Conservation (phyloP, 1,284 basidiomycete species). For the Heterobasidion occidentale region DNA sequence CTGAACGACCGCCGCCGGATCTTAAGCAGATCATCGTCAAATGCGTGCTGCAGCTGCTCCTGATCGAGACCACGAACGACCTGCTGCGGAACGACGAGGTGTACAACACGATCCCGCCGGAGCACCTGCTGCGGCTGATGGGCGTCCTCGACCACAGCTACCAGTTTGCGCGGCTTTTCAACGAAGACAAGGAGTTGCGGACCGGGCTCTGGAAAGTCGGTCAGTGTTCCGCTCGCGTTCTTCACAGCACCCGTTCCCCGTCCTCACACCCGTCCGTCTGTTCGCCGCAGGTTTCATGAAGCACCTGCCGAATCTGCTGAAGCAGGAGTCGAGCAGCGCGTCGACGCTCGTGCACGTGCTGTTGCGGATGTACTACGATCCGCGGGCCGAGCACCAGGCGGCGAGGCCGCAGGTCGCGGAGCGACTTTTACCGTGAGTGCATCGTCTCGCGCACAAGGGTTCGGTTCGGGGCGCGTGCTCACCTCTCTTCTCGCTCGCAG, state of each 20-base stretch:
- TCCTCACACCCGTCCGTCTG: neutral
- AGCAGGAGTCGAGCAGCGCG: conserved; percentile 97
- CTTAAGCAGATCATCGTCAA: conserved; percentile 99
- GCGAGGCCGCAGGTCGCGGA: conserved; percentile 81
- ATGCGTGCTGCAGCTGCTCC: conserved; percentile 94
- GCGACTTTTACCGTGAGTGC: conserved; percentile 81
- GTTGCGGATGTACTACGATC: conserved; percentile 90
- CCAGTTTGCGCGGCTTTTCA: conserved; percentile 95
- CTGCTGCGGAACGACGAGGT: conserved; percentile 89
- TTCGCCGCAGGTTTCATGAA: conserved; percentile 88
- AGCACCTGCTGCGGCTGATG: conserved; percentile 90
- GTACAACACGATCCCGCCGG: conserved; percentile 91
- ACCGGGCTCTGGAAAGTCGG: conserved; percentile 99
- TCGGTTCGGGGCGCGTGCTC: neutral
- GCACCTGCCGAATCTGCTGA: conserved; percentile 94
- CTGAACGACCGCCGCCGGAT: conserved; percentile 76
- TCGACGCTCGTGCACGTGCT: conserved; percentile 92
- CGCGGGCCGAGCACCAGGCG: conserved; percentile 78
- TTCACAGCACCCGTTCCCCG: neutral
- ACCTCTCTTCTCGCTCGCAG: conserved; percentile 30
- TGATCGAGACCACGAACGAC: conserved; percentile 98
- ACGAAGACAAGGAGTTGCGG: conserved; percentile 95
- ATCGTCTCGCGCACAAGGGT: neutral
- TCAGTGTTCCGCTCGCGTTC: conserved; percentile 33
- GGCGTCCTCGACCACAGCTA: conserved; percentile 94